Evolutionary conservation across 208 protist genomes (phyloP), one percentile per base, ranked within the genome.

Genomic region (Herpetomonas muscarum): DNA sequence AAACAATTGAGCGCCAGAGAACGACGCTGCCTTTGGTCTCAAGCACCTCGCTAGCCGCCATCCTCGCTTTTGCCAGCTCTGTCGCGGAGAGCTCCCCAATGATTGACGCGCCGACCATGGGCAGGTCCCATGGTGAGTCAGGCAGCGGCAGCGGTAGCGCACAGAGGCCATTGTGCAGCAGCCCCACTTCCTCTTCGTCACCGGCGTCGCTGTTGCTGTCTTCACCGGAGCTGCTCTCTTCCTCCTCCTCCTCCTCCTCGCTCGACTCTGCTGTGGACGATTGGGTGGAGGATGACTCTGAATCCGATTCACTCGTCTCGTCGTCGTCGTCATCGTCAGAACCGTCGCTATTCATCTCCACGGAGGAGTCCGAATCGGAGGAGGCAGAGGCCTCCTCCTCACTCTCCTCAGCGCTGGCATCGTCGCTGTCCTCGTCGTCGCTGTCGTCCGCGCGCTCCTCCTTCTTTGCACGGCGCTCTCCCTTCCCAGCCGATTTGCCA

Each of bases 101-200:
- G 13, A 88, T 44, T 0, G 76, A 85, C 2, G 63, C 81, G 4
- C 81, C 81, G 6, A 88, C n/a, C 7, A 88, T 34, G 37, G 79
- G 67, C 1, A 85, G 42, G 67, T 68, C 63, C 79, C 79, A 86
- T 6, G 83, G 79, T 3, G 62, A 46, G 5, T 68, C 48, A 29
- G 60, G 56, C 2, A 87, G 39, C 12, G 78, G 71, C 5, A 60
- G 53, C 4, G 55, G 63, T 46, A 83, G 77, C 29, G 74, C 17
- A 4, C 56, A 37, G 2, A 83, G 49, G 66, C 64, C 66, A 28
- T 62, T n/a, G n/a, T n/a, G n/a, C n/a, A n/a, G 55, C n/a, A 37
- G 51, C 26, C 66, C 47, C 30, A 24, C 39, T 10, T 52, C 37
- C 6, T 52, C 64, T 9, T 68, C 54, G 9, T 7, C 48, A 30